Conservation (phyloP, 2,329 filamentous ascomycete species). For the Cryphonectria nitschkei region DNA sequence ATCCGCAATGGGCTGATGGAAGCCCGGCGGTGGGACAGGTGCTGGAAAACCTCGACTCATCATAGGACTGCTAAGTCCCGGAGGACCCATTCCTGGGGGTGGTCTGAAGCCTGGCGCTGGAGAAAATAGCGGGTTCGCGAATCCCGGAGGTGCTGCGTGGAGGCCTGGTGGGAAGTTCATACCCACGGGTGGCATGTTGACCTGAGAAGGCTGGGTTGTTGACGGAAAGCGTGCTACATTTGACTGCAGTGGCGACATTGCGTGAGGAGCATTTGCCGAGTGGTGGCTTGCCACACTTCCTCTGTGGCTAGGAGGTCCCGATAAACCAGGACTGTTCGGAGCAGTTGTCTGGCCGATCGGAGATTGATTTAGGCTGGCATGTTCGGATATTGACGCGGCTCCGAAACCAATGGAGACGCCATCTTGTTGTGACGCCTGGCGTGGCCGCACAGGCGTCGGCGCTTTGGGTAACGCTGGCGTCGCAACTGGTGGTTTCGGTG, state of each 20-base stretch:
- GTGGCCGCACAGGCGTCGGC: conserved; percentile 75
- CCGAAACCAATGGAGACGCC: conserved; percentile 71
- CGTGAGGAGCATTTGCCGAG: conserved; percentile 46
- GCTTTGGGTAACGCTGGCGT: conserved; percentile 84
- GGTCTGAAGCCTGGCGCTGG: conserved; percentile 48
- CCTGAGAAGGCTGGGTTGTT: conserved; percentile 47
- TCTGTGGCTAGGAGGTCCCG: conserved; percentile 67
- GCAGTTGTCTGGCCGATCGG: conserved; percentile 65
- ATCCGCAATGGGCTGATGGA: conserved; percentile 50
- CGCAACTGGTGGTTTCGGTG: conserved; percentile 77
- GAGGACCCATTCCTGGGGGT: conserved; percentile 52
- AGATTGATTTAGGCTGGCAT: conserved; percentile 60
- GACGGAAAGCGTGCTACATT: conserved; percentile 47
- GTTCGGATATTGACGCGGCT: conserved; percentile 63
- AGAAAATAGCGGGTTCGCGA: conserved; percentile 57
- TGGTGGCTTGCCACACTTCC: conserved; percentile 43
- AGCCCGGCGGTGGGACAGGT: conserved; percentile 57
- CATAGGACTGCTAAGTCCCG: conserved; percentile 52
- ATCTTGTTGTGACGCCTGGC: conserved; percentile 80
- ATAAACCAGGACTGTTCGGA: conserved; percentile 67
- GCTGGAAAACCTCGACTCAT: conserved; percentile 49
- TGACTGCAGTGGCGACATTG: conserved; percentile 65
- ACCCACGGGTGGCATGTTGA: conserved; percentile 60
- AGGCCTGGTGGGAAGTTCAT: conserved; percentile 58
- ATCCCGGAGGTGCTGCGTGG: conserved; percentile 47